Percentiles rank a stretch among this genome's conserved stretches.
Evolutionary conservation across 2,329 filamentous ascomycete genomes (phyloP).

Genomic region (Neoscytalidium dimidiatum): DNA sequence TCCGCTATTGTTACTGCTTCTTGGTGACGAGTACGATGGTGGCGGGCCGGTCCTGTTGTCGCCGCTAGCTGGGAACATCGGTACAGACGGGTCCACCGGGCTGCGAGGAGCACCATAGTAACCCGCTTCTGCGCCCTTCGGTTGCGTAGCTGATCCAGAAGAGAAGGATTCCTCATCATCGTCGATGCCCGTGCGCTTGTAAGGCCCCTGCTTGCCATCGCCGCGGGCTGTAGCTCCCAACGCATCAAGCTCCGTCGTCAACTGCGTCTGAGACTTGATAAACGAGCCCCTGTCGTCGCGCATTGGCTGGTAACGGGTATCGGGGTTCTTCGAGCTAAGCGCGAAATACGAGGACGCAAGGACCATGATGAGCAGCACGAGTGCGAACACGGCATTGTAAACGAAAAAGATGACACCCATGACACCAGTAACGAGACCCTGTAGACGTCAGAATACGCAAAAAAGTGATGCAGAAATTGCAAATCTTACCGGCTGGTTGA

Average conservation of each 20-base stretch:
- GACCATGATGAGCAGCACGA: slow-evolving; percentile 81
- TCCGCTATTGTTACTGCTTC: slow-evolving; percentile 31
- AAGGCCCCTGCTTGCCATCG: slow-evolving; percentile 55
- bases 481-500: slow-evolving; percentile 70
- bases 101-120: slow-evolving; percentile 48
- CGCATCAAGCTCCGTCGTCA: slow-evolving; percentile 88
- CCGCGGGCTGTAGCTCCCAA: slow-evolving; percentile 86
- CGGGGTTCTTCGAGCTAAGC: slow-evolving; percentile 89
- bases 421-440: slow-evolving; percentile 78
- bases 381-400: slow-evolving; percentile 78
- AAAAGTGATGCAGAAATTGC: not conserved
- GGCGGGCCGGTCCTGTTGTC: slow-evolving; percentile 33
- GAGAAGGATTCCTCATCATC: slow-evolving; percentile 72
- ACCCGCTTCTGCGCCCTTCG: slow-evolving; percentile 43
- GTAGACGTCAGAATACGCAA: slow-evolving; percentile 24
- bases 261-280: slow-evolving; percentile 90
- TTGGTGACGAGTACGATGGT: slow-evolving; percentile 39
- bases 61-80: slow-evolving; percentile 48
- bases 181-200: slow-evolving; percentile 65
- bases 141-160: slow-evolving; percentile 52
- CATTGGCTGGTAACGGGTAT: slow-evolving; percentile 95
- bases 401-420: slow-evolving; percentile 90
- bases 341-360: slow-evolving; percentile 76
- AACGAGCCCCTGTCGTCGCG: slow-evolving; percentile 93
- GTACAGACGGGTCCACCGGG: slow-evolving; percentile 49